Evolutionary conservation across 2,329 filamentous ascomycete genomes (phyloP), one percentile per base, ranked within the genome.

Genomic region (Bimuria novae-zelandiae): DNA sequence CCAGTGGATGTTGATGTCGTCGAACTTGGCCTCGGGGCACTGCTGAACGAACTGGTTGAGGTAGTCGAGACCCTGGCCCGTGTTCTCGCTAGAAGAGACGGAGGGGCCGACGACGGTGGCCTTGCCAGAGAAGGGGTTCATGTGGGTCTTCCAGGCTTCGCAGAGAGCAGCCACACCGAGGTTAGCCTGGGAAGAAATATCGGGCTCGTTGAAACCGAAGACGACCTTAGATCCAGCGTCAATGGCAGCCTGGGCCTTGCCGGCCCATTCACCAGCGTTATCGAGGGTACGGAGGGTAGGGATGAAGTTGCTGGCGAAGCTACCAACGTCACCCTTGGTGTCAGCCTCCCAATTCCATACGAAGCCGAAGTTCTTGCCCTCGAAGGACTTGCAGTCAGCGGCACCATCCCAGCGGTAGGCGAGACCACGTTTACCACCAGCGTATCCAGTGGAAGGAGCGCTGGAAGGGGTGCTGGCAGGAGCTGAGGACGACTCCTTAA

Each of bases 271-370:
- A 21, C 41, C 49, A 8, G 60, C 56, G 46, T 67, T 60, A 39
- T 47, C 54, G 17, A 63, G 57, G 35, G 59, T 62, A 58, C 71
- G 71, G 59, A 70, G 67, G 56, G 69, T 88, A 58, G 89, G 89
- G 49, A 89, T 80, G 76, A 79, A 92, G 65, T 81, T 77, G 63
- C 3, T 22, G 14, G 44, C 33, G 32, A 86, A 66, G 45, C 67
- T 69, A 17, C 71, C 68, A 14, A 79, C 75, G 33, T 76, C 75
- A 54, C 75, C 71, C 42, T 54, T 62, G 50, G 65, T 60, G 33
- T 57, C 54, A 23, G 66, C 60, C 39, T 75, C 84, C 88, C 88
- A 90, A 82, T 89, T 89, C 80, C 88, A 89, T 42, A 75, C 80
- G 84, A 87, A 90, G 35, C 75, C 73, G 65, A 83, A 79, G 21